Evolutionary conservation across 371 early-diverging fungal genomes (phyloP), one percentile per base, ranked within the genome.

Genomic region (Parasitella parasitica): DNA sequence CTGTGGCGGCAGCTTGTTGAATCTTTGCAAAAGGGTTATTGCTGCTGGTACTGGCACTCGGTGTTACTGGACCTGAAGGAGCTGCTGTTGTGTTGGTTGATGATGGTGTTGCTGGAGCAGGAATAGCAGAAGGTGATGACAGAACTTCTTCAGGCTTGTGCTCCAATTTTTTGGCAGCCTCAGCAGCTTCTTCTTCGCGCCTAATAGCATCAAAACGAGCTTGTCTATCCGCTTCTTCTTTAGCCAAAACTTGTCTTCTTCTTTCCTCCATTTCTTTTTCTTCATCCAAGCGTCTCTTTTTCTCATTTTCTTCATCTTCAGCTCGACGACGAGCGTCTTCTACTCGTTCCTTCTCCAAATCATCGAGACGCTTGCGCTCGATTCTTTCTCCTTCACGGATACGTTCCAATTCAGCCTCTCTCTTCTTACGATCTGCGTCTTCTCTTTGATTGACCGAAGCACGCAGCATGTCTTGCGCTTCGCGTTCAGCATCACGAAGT

Each of bases 11-110:
- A 27, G 64, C 18, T 41, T 66, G 61, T 53, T 78, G 73, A 18
- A 77, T 18, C 30, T 80, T 80, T 39, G 77, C 77, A 68, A 78
- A 81, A 28, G 82, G 82, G 38, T 81, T 81, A n/a, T 71, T 81
- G 57, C 70, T 75, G 16, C 72, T 75, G 28, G 53, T 69, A 24
- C 61, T 55, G 26, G 48, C 51, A 34, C 48, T 16, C 9, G 66
- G 30, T 16, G 70, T 36, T 12, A 56, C 27, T 46, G 61, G 36
- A n/a, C 52, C 35, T 11, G 58, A 11, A 12, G 60, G 27, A 32
- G 62, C 43, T 16, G 61, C 22, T 20, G 62, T 43, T 3, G 61
- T 43, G 22, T 69, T 27, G 15, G 61, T 16, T 4, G 60, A 38
- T 32, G 62, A 27, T 36, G 59, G 34, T 27, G 63, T 28, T 9